phyloP scores from a whole-genome alignment of 2,329 filamentous ascomycete genomes.

The Beauveria varroae region DNA sequence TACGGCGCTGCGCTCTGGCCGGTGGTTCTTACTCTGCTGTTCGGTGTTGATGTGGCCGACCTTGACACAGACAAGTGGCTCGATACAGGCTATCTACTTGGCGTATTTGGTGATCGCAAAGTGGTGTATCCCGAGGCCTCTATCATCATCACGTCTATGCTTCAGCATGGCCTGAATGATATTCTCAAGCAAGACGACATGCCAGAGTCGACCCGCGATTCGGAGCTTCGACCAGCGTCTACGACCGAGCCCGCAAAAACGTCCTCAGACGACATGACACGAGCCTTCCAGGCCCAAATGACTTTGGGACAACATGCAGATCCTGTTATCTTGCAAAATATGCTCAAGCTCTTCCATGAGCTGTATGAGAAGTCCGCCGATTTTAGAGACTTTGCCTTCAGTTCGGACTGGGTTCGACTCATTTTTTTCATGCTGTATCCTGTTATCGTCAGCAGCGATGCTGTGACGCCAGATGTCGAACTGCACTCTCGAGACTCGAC shows the following conservation, averaged over 20 bases:
- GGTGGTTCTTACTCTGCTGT: slow-evolving; percentile 80
- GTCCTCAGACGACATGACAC: not conserved
- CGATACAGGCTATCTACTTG: slow-evolving; percentile 64
- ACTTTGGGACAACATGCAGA: not conserved
- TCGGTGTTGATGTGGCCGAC: slow-evolving; percentile 71
- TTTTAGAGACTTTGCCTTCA: slow-evolving; percentile 76
- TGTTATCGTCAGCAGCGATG: slow-evolving; percentile 77
- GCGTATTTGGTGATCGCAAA: slow-evolving; percentile 61
- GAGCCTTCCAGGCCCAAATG: slow-evolving; percentile 11
- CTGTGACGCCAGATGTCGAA: slow-evolving; percentile 76
- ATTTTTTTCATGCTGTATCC: slow-evolving; percentile 78
- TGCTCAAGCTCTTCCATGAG: slow-evolving; percentile 71
- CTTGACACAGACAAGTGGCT: slow-evolving; percentile 68
- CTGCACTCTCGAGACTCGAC: slow-evolving; percentile 75
- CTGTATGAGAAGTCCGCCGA: slow-evolving; percentile 67
- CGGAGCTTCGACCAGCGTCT: not conserved
- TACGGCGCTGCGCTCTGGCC: slow-evolving; percentile 77
- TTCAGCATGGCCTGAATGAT: slow-evolving; percentile 75
- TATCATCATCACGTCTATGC: slow-evolving; percentile 74
- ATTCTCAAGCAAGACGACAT: slow-evolving; percentile 48
- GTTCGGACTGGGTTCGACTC: slow-evolving; percentile 74
- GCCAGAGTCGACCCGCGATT: not conserved
- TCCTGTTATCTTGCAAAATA: slow-evolving; percentile 61
- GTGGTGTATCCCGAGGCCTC: slow-evolving; percentile 73
- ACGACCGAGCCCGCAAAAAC: not conserved